These are phyloP conservation scores for Prunus armeniaca DNA, from an alignment of 306 rosid species.

Conservation along the genomic window DNA sequence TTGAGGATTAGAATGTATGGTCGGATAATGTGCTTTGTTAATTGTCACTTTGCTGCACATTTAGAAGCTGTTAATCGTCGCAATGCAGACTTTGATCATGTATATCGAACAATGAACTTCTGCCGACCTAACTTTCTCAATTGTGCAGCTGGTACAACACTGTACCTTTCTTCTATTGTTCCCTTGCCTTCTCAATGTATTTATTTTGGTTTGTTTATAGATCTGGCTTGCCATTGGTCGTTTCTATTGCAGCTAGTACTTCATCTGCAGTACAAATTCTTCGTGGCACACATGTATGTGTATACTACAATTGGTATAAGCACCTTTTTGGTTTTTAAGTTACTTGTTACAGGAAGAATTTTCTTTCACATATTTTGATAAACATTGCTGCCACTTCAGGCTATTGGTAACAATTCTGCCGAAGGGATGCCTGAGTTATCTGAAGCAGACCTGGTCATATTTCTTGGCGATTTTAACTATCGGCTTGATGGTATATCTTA, in stretches of 20 bases:
- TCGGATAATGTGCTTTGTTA: conserved; percentile 79
- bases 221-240: conserved; percentile 73
- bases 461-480: conserved; percentile 95
- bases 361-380: conserved; percentile 18
- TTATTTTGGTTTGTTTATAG: conserved; percentile 57
- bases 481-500: conserved; percentile 86
- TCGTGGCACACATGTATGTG: conserved; percentile 76
- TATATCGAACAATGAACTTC: conserved; percentile 84
- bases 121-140: conserved; percentile 51
- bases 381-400: conserved; percentile 43
- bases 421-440: conserved; percentile 87
- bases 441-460: conserved; percentile 85
- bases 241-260: conserved; percentile 82
- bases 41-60: conserved; percentile 99
- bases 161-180: conserved; percentile 45
- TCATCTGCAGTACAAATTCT: conserved; percentile 59
- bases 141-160: conserved; percentile 66
- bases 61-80: conserved; percentile 91
- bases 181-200: conserved; percentile 52
- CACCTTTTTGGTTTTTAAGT: conserved; percentile 28
- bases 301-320: conserved; percentile 8
- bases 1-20: conserved; percentile 86
- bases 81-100: conserved; percentile 91
- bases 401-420: conserved; percentile 47
- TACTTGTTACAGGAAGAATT: conserved; percentile 13